These are phyloP conservation scores for Echinochloa phyllopogon DNA, from an alignment of 176 grass and related monocot genomes.

Conservation along the genomic window DNA sequence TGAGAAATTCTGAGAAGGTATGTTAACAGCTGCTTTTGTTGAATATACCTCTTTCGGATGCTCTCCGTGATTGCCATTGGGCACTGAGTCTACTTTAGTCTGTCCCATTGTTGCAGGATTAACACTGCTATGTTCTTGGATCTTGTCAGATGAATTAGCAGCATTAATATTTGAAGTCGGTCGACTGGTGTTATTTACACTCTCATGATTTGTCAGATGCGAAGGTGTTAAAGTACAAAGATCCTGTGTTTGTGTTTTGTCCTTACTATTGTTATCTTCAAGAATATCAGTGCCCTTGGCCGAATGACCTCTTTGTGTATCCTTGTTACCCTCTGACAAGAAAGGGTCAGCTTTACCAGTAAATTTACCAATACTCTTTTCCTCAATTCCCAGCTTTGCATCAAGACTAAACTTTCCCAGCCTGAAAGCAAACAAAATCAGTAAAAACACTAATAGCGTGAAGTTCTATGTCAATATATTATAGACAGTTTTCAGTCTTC, in stretches of 20 bases:
- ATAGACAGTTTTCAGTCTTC: slow-evolving; percentile 17
- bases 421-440: slow-evolving; percentile 62
- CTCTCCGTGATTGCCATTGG: slow-evolving; percentile 25
- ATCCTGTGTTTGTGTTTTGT: slow-evolving; percentile 49
- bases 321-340: slow-evolving; percentile 51
- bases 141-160: slow-evolving; percentile 41
- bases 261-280: slow-evolving; percentile 51
- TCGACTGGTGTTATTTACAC: slow-evolving; percentile 21
- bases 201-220: slow-evolving; percentile 43
- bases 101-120: slow-evolving; percentile 41
- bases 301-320: slow-evolving; percentile 52
- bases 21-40: slow-evolving; percentile 48
- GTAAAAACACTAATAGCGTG: slow-evolving; percentile 37
- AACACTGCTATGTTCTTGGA: slow-evolving; percentile 39
- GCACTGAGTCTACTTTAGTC: slow-evolving; percentile 28
- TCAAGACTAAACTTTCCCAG: slow-evolving; percentile 85
- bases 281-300: slow-evolving; percentile 36
- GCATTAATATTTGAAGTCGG: slow-evolving; percentile 23
- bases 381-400: slow-evolving; percentile 53
- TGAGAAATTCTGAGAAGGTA: slow-evolving; percentile 41
- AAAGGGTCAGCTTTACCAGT: slow-evolving; percentile 21
- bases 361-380: slow-evolving; percentile 48
- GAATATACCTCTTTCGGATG: slow-evolving; percentile 40
- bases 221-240: slow-evolving; percentile 50
- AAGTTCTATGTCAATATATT: slow-evolving; percentile 6